A percentile compares a stretch with the other conserved stretches of the same genome.
Conservation (phyloP, 306 rosid species). For the Acacia confusa region DNA sequence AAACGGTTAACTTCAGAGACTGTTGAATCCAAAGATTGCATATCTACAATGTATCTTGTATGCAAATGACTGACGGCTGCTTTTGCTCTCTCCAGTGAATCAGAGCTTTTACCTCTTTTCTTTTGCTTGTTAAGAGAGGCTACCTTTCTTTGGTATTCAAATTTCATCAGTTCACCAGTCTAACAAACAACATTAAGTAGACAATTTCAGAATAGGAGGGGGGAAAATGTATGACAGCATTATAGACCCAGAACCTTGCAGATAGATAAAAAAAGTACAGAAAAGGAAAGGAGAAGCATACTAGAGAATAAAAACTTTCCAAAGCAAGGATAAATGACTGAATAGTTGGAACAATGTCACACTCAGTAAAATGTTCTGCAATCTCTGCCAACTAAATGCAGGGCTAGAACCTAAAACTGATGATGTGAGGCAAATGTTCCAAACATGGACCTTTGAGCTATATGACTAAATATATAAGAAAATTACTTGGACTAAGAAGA, state of each 20-base stretch:
- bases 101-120: conserved; percentile 52
- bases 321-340: neutral
- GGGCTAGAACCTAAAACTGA: neutral
- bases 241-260: neutral
- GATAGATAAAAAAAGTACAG: neutral
- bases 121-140: conserved; percentile 52
- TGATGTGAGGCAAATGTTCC: neutral
- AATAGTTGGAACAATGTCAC: neutral
- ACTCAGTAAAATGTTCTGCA: neutral
- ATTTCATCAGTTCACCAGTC: conserved; percentile 74
- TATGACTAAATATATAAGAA: neutral
- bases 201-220: neutral
- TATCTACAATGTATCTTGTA: conserved; percentile 73
- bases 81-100: conserved; percentile 64
- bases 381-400: neutral
- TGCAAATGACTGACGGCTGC: conserved; percentile 73
- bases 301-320: neutral
- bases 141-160: conserved; percentile 67
- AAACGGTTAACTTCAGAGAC: conserved; percentile 63
- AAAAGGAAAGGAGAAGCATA: neutral
- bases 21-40: conserved; percentile 80
- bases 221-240: neutral
- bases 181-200: conserved; percentile 35
- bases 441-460: neutral
- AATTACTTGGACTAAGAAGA: neutral